phyloP scores from a whole-genome alignment of 306 rosid genomes.

The Prosopis cineraria region DNA sequence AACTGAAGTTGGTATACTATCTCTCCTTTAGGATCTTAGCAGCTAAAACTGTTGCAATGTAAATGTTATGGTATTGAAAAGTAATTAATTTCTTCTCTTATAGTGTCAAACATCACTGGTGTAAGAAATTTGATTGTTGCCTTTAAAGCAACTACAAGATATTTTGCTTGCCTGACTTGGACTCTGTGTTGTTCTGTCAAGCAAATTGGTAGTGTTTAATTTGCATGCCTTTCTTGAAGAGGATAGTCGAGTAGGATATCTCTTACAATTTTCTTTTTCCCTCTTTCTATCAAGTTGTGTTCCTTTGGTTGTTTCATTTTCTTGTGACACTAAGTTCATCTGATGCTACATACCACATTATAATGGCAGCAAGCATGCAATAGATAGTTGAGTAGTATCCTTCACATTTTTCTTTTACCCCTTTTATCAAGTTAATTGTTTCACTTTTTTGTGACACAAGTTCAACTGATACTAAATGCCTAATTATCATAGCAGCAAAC shows the following conservation, averaged over 20 bases:
- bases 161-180: constrained; percentile 2
- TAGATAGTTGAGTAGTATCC: neutral
- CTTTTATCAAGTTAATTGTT: neutral
- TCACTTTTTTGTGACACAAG: constrained; percentile 1
- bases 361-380: too few relatives aligned
- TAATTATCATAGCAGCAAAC: neutral
- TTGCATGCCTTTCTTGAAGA: neutral
- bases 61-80: constrained; percentile 10
- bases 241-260: neutral
- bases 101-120: neutral
- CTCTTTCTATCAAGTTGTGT: neutral
- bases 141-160: neutral
- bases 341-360: neutral
- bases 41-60: neutral
- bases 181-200: neutral
- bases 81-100: constrained; percentile 9
- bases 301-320: constrained; percentile 9
- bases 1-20: neutral
- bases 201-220: constrained; percentile 5
- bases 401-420: neutral
- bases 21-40: neutral
- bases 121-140: neutral
- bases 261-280: neutral
- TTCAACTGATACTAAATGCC: neutral
- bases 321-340: neutral